A percentile compares a stretch with the other conserved stretches of the same genome.
Conservation (phyloP, 306 rosid species). For the Astragalus glycyphyllos region DNA sequence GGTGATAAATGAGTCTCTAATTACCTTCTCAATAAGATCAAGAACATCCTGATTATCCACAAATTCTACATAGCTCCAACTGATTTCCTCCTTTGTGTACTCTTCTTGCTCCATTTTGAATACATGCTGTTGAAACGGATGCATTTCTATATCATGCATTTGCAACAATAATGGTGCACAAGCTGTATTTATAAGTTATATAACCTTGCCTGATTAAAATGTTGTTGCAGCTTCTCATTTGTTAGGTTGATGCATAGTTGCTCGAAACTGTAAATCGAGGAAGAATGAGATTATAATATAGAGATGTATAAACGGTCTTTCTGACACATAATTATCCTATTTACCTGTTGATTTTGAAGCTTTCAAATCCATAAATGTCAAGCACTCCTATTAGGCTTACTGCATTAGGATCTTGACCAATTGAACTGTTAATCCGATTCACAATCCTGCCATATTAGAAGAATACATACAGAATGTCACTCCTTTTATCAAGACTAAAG, state of each 20-base stretch:
- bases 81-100: constrained; percentile 83
- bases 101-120: constrained; percentile 98
- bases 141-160: constrained; percentile 36
- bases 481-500: constrained; percentile 35
- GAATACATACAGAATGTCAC: constrained; percentile 25
- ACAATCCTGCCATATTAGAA: constrained; percentile 72
- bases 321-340: neutral
- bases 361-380: constrained; percentile 91
- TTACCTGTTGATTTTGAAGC: constrained; percentile 90
- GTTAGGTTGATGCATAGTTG: constrained; percentile 91
- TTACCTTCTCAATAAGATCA: constrained; percentile 90
- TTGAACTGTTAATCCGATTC: constrained; percentile 83
- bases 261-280: constrained; percentile 66
- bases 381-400: constrained; percentile 84
- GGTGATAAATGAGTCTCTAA: constrained; percentile 8
- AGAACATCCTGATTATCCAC: constrained; percentile 90
- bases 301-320: constrained; percentile 19
- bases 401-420: constrained; percentile 85
- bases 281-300: constrained; percentile 28
- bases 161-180: neutral
- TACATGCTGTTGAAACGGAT: constrained; percentile 70
- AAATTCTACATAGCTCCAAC: constrained; percentile 91
- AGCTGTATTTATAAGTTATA: constrained; percentile 36
- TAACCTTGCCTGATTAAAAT: constrained; percentile 81
- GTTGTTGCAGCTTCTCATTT: constrained; percentile 90